Evolutionary conservation across 139 green algal genomes (phyloP), one percentile per base, ranked within the genome.

Genomic region (Tetraselmis striata): DNA sequence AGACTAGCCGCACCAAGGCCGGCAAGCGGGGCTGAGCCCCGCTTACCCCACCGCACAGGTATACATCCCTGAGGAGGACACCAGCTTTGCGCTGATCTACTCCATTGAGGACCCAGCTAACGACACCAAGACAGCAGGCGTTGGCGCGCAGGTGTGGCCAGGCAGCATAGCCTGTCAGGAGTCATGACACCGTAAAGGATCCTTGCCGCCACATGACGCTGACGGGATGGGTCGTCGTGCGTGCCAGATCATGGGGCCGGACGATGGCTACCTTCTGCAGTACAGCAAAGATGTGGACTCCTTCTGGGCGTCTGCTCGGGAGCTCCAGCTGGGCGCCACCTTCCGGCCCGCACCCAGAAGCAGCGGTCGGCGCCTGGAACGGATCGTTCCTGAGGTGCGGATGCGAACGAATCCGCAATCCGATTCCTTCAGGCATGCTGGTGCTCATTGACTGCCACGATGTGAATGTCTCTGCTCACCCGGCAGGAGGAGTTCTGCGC

Each of bases 51-150:
- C 29, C 0, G 1, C 78, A 79, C 82, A 93, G 83, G 90, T 98
- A 0, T 93, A 90, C 1, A 84, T 99, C 22, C 94, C 95, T 0
- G 92, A 94, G 1, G 88, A 87, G n/a, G 87, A 87, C 23, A 81
- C 97, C 58, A 95, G 90, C 87, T 99, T 99, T 86, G 96, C 96
- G 0, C 88, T 97, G 29, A 99, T 99, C 74, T 99, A 98, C 88
- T 95, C 90, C 1, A 87, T 98, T 0, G 95, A 98, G 81, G 92
- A 99, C 86, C 96, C 95, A 2, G 75, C 77, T 0, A 90, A 90
- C 30, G 80, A 88, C 77, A 83, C 79, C 59, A 29, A 76, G 0
- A 80, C 28, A 59, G 80, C 77, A 80, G 86, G 92, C 22, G 86
- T 95, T 24, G 93, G 93, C 1, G 88, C 90, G 0, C 86, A 90